Conservation (phyloP, 345 rosid genomes). For the Eucalyptus shirleyi region DNA sequence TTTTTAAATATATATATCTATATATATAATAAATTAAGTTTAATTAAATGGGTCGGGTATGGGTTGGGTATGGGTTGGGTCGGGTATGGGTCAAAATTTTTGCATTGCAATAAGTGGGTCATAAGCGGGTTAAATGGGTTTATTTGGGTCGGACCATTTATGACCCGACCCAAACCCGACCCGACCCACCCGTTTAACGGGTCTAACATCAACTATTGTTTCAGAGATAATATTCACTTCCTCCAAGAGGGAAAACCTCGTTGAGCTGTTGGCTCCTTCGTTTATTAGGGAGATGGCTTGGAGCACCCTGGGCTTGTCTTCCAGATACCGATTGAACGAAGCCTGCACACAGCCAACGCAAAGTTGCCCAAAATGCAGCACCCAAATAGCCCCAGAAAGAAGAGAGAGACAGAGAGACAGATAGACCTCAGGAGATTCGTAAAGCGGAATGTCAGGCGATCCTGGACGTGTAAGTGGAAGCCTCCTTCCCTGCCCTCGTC, state of each 20-base stretch:
- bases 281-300: conserved; percentile 27
- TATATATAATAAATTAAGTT: no score
- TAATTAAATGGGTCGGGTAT: no score
- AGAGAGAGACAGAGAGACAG: background rate
- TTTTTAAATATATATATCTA: no score
- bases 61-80: no score
- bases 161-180: no score
- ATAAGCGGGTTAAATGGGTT: no score
- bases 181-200: no score
- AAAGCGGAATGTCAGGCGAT: conserved; percentile 65
- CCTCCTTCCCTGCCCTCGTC: background rate
- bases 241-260: conserved; percentile 7
- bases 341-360: conserved; percentile 31
- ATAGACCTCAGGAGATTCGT: conserved; percentile 52
- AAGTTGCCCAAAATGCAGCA: background rate
- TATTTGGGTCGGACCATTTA: no score
- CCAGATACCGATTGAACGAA: conserved; percentile 68
- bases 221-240: background rate
- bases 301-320: conserved; percentile 64
- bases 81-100: no score
- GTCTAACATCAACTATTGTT: background rate
- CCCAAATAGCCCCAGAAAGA: background rate
- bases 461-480: conserved; percentile 50
- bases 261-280: conserved; percentile 33
- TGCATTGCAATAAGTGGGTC: no score